A percentile compares a stretch with the other conserved stretches of the same genome.
Evolutionary conservation across 2,329 filamentous ascomycete genomes (phyloP).

Genomic region (Botrytis elliptica): DNA sequence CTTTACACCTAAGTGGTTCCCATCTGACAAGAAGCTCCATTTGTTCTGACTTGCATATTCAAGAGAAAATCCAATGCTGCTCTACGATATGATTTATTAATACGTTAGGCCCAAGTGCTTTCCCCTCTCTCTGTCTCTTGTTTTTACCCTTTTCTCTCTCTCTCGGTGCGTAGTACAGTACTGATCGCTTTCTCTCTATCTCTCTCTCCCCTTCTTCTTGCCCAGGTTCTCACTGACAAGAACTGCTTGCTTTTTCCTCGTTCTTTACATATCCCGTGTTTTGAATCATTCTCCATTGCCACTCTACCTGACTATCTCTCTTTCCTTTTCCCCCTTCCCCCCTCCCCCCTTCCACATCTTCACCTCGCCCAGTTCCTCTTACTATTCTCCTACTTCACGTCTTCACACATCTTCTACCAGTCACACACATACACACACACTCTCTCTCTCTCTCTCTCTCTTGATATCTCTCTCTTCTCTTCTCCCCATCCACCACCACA

Average conservation of each 20-base stretch:
- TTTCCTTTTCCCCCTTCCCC: neutral
- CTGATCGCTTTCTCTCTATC: neutral
- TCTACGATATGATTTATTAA: neutral
- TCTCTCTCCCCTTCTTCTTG: neutral
- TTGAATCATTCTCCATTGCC: slow-evolving; percentile 2
- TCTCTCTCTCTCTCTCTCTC: neutral
- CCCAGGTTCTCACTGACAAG: neutral
- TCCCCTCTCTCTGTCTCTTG: neutral
- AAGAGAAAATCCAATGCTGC: slow-evolving; percentile 17
- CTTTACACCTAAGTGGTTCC: neutral
- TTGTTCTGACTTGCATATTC: slow-evolving; percentile 18
- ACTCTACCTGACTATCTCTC: neutral
- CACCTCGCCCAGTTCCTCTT: neutral
- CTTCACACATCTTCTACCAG: neutral
- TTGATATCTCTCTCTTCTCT: neutral
- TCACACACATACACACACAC: too few relatives aligned
- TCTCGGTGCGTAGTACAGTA: neutral
- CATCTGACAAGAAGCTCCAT: neutral
- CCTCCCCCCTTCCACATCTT: neutral
- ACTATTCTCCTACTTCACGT: neutral
- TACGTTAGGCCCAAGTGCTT: neutral
- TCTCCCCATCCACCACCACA: neutral
- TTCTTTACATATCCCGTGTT: neutral
- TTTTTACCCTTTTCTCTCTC: neutral
- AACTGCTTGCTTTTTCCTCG: neutral